Conservation (phyloP, 2,329 filamentous ascomycete genomes). For the Fusarium sp. region DNA sequence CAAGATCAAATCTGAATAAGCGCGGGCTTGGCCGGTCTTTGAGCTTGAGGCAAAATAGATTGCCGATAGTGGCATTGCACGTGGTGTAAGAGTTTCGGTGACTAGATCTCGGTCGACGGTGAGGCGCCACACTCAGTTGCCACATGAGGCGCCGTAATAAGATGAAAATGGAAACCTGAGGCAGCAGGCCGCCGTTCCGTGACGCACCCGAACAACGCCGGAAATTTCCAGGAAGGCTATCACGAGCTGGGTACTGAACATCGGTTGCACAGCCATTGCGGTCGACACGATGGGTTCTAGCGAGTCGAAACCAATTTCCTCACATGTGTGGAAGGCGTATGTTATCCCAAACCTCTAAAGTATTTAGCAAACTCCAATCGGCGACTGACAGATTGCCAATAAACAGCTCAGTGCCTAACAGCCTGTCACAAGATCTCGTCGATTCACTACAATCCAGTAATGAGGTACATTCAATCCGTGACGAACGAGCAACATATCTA, state of each 20-base stretch:
- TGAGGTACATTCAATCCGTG: conserved; percentile 72
- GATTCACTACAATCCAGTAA: conserved; percentile 85
- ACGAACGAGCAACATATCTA: not conserved
- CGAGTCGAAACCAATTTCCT: conserved; percentile 65
- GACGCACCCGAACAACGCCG: conserved; percentile 54
- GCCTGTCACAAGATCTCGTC: conserved; percentile 83
- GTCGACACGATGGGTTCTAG: conserved; percentile 67
- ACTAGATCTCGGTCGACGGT: conserved; percentile 3
- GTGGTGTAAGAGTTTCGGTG: conserved; percentile 12
- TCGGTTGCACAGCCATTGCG: conserved; percentile 54
- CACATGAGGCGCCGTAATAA: conserved; percentile 33
- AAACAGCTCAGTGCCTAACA: conserved; percentile 61
- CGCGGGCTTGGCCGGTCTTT: conserved; percentile 13
- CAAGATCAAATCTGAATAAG: conserved; percentile 19
- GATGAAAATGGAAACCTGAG: conserved; percentile 49
- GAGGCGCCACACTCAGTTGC: conserved; percentile 34
- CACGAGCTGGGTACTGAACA: conserved; percentile 49
- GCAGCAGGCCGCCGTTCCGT: conserved; percentile 49
- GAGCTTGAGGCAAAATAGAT: conserved; percentile 10
- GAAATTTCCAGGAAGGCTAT: conserved; percentile 53
- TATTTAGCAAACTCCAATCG: conserved; percentile 2
- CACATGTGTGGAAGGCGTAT: conserved; percentile 69
- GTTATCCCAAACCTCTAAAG: conserved; percentile 45
- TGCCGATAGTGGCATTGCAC: conserved; percentile 15
- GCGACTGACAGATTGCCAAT: conserved; percentile 46